Base-by-base conservation (phyloP, 2,329 filamentous ascomycete species). In the Zopfia rhizophila region DNA sequence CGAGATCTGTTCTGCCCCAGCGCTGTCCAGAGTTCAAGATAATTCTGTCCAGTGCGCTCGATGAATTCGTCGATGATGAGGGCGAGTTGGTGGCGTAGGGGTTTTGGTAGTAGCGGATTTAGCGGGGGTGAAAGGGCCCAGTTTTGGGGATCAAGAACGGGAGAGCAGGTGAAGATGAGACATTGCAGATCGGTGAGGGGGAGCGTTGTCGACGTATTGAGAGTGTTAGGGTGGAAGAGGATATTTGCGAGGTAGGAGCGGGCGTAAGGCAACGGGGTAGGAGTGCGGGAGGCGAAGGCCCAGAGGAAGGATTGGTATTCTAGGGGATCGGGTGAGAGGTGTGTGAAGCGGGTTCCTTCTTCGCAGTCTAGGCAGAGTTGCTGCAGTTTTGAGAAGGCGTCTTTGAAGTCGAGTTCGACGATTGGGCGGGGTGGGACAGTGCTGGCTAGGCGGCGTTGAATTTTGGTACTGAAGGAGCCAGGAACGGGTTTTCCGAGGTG, bases 391-490 rank as follows among this genome's bases (percentile, higher is more conserved):
- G 74, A 74, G 53, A 88, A 82, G 0, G 91, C 89, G 60, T 90
- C 86, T 11, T 86, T 82, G 57, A 90, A 88, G 18, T 82, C 83
- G 3, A 92, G 77, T 40, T 90, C 81, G 8, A 97, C 89, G 59
- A 97, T 93, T 0, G 93, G 92, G 7, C 93, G 83, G 6, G 94
- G 94, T 3, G 94, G 94, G 61, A 97, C 92, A 0, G 91, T 97
- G 58, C 91, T 97, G 1, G 94, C 92, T 22, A 99, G 79, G 53
- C 88, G 88, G n/a, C 92, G 83, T 66, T 99, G 94, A 25, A 97
- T 81, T 66, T 96, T 96, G 17, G 85, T 84, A 60, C 91, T 97
- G 69, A 97, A 97, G 0, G 92, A 85, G n/a, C 86, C 85, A 0
- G 86, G 81, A 0, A 95, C 84, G 0, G 83, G 71, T 38, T 79